phyloP scores from a whole-genome alignment of 345 rosid species.

The Bruguiera parviflora region DNA sequence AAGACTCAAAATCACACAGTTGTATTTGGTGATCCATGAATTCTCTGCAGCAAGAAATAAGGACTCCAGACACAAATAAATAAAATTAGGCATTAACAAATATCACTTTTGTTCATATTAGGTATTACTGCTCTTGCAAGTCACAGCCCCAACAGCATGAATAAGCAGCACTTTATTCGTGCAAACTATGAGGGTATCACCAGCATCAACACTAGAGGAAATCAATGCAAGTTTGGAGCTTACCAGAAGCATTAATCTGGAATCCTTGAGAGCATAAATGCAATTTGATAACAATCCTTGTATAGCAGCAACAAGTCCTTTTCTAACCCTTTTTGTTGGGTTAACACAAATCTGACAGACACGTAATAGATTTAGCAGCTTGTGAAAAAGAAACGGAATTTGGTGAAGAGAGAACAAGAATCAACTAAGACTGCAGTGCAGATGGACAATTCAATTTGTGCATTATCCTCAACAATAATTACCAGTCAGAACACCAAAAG shows the following conservation, averaged over 20 bases:
- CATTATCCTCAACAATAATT: slow-evolving; percentile 1
- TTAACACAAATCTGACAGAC: slow-evolving; percentile 71
- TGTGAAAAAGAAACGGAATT: neutral
- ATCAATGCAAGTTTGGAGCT: slow-evolving; percentile 13
- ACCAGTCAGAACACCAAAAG: slow-evolving; percentile 4
- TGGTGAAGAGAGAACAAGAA: neutral
- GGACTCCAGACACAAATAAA: neutral
- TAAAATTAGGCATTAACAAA: neutral
- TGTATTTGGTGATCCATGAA: neutral
- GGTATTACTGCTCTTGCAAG: neutral
- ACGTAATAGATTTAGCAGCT: slow-evolving; percentile 10
- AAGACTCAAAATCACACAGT: neutral
- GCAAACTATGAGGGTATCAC: neutral
- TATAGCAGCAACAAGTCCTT: slow-evolving; percentile 66
- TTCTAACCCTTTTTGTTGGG: slow-evolving; percentile 61
- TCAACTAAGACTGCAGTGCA: neutral
- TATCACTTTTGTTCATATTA: neutral
- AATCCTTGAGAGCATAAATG: slow-evolving; percentile 52
- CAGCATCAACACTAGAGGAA: neutral
- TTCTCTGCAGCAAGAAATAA: neutral
- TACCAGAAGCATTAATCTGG: slow-evolving; percentile 82
- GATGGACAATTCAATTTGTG: neutral
- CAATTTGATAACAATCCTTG: slow-evolving; percentile 64
- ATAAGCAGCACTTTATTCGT: neutral
- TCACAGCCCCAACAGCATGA: neutral